Evolutionary conservation across 2,329 filamentous ascomycete species (phyloP).

Genomic region (Cytospora paraplurivora): DNA sequence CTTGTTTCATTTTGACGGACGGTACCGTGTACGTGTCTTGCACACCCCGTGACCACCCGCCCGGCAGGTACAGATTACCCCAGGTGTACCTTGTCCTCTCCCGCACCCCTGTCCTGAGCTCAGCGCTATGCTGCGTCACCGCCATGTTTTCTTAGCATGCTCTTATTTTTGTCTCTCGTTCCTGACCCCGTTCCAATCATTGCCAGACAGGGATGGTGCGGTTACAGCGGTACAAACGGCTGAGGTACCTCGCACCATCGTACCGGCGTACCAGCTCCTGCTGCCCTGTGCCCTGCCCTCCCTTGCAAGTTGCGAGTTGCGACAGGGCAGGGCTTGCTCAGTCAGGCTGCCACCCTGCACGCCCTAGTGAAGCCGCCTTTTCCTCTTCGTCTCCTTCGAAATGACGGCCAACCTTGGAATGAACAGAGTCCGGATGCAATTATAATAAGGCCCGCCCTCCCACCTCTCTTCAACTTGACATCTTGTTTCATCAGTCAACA

Average conservation of each 20-base stretch:
- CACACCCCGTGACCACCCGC: neutral
- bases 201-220: slow-evolving; percentile 27
- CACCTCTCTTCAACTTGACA: slow-evolving; percentile 5
- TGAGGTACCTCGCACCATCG: slow-evolving; percentile 23
- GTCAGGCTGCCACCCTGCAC: slow-evolving; percentile 17
- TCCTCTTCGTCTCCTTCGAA: slow-evolving; percentile 22
- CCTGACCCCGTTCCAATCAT: slow-evolving; percentile 27
- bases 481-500: no score
- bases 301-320: slow-evolving; percentile 22
- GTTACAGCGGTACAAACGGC: slow-evolving; percentile 28
- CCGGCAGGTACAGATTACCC: slow-evolving; percentile 3
- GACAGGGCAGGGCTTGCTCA: slow-evolving; percentile 17
- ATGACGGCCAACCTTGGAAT: slow-evolving; percentile 22
- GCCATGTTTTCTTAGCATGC: slow-evolving; percentile 22
- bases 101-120: slow-evolving; percentile 1
- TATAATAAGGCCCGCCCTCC: slow-evolving; percentile 23
- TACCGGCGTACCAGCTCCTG: slow-evolving; percentile 19
- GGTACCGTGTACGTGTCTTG: slow-evolving; percentile 17
- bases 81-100: slow-evolving; percentile 7
- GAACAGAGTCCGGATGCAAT: slow-evolving; percentile 11
- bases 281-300: slow-evolving; percentile 11
- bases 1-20: slow-evolving; percentile 28
- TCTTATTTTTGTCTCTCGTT: slow-evolving; percentile 26
- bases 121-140: slow-evolving; percentile 24
- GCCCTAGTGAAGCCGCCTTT: slow-evolving; percentile 18